Evolutionary conservation across 352 stramenopile genomes (phyloP), one percentile per base, ranked within the genome.

Genomic region (Phytophthora citricola): DNA sequence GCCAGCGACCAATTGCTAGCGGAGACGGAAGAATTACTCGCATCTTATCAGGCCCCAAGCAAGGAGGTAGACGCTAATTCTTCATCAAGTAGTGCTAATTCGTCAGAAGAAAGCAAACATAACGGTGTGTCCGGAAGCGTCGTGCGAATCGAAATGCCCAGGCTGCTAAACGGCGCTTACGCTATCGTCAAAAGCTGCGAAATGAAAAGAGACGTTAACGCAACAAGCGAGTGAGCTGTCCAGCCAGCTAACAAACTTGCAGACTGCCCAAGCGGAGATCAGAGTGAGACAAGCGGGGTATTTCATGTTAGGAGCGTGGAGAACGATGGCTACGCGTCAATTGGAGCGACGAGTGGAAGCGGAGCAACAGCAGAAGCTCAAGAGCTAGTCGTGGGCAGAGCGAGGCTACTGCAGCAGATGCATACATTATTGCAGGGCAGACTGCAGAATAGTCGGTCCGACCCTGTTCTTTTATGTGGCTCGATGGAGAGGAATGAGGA

Each of bases 251-350:
- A 49, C 27, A 12, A 12, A 14, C 5, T 20, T 54, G 6, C 52
- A 63, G 44, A 38, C 22, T 9, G 26, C 47, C 0, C 14, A 57
- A 40, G 36, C 26, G 14, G 55, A 55, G 6, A 15, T 15, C 1
- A 48, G 39, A 14, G 20, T n/a, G 1, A 38, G 3, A 27, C 54
- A 58, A 26, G 32, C 24, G 22, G 17, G 49, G 14, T 65, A 14
- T 39, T 59, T 60, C 31, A 31, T 39, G 22, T 41, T 65, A 2
- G 43, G 36, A 2, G 50, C 64, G 0, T 70, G 66, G 66, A 31
- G 24, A 41, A 56, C 63, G 12, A 46, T 74, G 15, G 60, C 60
- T 3, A 17, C 8, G 6, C 29, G 66, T 12, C 60, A 74, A 22
- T 36, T 60, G n/a, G 60, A 70, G 43, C 47, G 52, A 14, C 55